A percentile compares a stretch with the other conserved stretches of the same genome.
Conservation (phyloP, 176 grass and related monocot species). For the Rhynchospora pubera region DNA sequence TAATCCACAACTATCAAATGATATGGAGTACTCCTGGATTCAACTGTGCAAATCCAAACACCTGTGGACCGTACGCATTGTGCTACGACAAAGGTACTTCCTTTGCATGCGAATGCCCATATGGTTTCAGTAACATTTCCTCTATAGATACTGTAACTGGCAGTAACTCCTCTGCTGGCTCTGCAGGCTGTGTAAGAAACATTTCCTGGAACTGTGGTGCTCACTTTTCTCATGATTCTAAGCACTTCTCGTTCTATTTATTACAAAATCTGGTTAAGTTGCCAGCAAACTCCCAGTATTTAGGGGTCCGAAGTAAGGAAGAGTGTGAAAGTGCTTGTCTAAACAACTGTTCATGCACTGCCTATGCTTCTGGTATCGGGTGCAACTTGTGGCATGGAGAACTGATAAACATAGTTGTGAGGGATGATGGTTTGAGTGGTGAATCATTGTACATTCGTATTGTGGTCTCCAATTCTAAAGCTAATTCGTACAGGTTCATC, state of each 20-base stretch:
- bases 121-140: not conserved
- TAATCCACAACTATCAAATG: not conserved
- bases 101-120: too few relatives aligned
- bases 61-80: too few relatives aligned
- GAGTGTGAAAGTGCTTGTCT: conserved; percentile 27
- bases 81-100: too few relatives aligned
- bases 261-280: conserved; percentile 5
- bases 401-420: conserved; percentile 22
- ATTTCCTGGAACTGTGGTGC: too few relatives aligned
- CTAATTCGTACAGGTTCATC: not conserved
- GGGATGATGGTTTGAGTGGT: conserved; percentile 3
- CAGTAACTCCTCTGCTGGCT: too few relatives aligned
- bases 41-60: not conserved
- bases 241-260: not conserved
- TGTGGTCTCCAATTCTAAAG: conserved; percentile 11
- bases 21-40: not conserved
- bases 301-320: not conserved
- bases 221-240: too few relatives aligned
- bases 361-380: conserved; percentile 21
- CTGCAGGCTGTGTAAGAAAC: too few relatives aligned
- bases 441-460: conserved; percentile 12
- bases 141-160: not conserved
- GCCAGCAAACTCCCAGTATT: conserved; percentile 21
- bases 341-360: conserved; percentile 46
- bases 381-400: conserved; percentile 34